Evolutionary conservation across 495 filamentous ascomycete species (phyloP).

Genomic region (Lineolata rhizophorae): DNA sequence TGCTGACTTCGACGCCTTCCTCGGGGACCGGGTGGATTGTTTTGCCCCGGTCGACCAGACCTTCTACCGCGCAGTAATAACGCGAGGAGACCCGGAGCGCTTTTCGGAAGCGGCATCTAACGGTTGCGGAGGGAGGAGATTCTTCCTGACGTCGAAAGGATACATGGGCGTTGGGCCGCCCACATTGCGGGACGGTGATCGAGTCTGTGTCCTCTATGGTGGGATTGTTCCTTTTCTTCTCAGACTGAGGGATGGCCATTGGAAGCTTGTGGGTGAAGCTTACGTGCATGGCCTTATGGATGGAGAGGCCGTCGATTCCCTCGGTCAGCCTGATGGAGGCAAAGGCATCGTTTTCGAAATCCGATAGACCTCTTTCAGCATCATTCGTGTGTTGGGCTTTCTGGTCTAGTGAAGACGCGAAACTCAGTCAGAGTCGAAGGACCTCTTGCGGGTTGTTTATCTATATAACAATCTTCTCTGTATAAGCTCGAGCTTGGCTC

Average conservation of each 20-base stretch:
- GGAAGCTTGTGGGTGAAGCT: not conserved
- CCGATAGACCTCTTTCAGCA: too few species aligned
- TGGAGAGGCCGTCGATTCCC: not conserved
- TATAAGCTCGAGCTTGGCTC: too few species aligned
- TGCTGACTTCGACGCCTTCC: conserved; percentile 1
- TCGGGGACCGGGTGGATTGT: too few species aligned
- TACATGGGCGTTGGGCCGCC: conserved; percentile 1
- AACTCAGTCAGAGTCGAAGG: too few species aligned
- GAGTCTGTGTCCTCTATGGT: conserved; percentile 1
- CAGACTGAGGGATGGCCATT: not conserved
- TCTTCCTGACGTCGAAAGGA: conserved; percentile 1
- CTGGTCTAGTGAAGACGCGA: too few species aligned
- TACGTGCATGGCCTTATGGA: not conserved
- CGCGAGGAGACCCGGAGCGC: not conserved
- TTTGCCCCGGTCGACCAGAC: too few species aligned
- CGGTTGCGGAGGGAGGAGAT: not conserved
- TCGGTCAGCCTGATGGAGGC: too few species aligned
- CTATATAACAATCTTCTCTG: too few species aligned
- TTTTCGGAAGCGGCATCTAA: conserved; percentile 6
- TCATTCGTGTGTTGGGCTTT: too few species aligned
- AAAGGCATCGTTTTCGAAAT: too few species aligned
- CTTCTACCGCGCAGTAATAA: not conserved
- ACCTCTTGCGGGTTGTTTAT: too few species aligned
- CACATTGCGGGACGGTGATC: conserved; percentile 1
- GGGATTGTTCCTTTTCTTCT: conserved; percentile 1